A percentile compares a stretch with the other conserved stretches of the same genome.
phyloP scores from a whole-genome alignment of 2,329 filamentous ascomycete genomes.

The Talaromyces sp. region DNA sequence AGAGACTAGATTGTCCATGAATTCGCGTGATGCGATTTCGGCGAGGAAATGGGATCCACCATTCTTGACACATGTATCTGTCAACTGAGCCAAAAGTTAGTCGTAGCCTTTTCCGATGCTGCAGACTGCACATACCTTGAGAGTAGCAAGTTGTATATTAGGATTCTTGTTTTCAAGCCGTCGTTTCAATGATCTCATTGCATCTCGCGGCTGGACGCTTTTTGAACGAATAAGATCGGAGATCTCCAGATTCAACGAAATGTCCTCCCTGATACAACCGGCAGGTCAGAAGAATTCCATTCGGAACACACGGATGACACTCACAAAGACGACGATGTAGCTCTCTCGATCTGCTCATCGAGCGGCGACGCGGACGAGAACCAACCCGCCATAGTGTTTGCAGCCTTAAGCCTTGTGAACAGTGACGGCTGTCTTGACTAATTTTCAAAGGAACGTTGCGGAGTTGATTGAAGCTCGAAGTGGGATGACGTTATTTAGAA shows the following conservation, averaged over 20 bases:
- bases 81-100: constrained; percentile 55
- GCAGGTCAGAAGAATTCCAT: constrained; percentile 11
- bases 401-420: not conserved
- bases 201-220: constrained; percentile 93
- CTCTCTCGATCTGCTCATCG: constrained; percentile 95
- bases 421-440: not conserved
- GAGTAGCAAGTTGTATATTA: constrained; percentile 89
- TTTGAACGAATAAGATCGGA: constrained; percentile 97
- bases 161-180: constrained; percentile 97
- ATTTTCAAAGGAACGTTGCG: not conserved
- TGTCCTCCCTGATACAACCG: constrained; percentile 67
- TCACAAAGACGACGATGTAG: constrained; percentile 89
- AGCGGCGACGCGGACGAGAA: constrained; percentile 88
- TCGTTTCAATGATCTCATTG: constrained; percentile 91
- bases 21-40: constrained; percentile 94
- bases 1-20: constrained; percentile 94
- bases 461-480: not conserved
- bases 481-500: constrained; percentile 13
- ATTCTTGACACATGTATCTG: constrained; percentile 98
- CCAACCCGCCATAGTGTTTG: constrained; percentile 85
- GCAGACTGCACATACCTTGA: constrained; percentile 60
- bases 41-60: constrained; percentile 89
- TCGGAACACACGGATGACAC: constrained; percentile 27
- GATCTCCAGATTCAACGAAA: constrained; percentile 94
- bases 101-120: not conserved